Evolutionary conservation across 371 early-diverging fungal species (phyloP), one percentile per base, ranked within the genome.

Genomic region (Rhizopus stolonifer): DNA sequence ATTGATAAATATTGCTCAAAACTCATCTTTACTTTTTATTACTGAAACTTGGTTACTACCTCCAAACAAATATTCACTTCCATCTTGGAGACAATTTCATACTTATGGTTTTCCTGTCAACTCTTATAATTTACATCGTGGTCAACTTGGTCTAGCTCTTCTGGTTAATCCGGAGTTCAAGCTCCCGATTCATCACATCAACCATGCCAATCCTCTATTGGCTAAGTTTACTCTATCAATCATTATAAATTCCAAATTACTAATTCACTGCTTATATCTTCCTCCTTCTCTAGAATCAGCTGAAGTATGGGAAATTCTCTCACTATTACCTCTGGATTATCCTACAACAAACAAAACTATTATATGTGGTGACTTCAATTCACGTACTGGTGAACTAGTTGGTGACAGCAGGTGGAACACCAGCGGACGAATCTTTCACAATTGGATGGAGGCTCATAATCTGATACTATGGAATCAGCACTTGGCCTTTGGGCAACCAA

Each of bases 31-130:
- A 4, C 38, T n/a, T 45, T 53, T 62, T 15, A 17, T 62, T 13
- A 49, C 53, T 19, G 63, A 62, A 45, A 62, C 54, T 1, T 62
- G 58, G 57, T 54, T 52, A 2, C n/a, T 47, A 4, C 14, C 56
- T 48, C 29, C 29, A 29, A 38, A 34, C 7, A 17, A 13, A n/a
- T 33, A 40, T 14, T n/a, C n/a, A n/a, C 49, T 39, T 13, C 24
- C 49, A 4, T 9, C 31, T 14, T 48, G 56, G 56, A 26, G 26
- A 2, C 56, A 56, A 45, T 56, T 23, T 21, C 49, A 56, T 33
- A 15, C 25, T 11, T 49, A 56, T 49, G 46, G 56, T 11, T 11
- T 18, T 4, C 21, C 29, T 32, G 3, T 21, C 17, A 17, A 15
- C 2, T 29, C 29, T 29, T 29, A 29, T 11, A 29, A 29, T 11